Conservation (phyloP, 495 filamentous ascomycete genomes). For the Extremus antarcticus region DNA sequence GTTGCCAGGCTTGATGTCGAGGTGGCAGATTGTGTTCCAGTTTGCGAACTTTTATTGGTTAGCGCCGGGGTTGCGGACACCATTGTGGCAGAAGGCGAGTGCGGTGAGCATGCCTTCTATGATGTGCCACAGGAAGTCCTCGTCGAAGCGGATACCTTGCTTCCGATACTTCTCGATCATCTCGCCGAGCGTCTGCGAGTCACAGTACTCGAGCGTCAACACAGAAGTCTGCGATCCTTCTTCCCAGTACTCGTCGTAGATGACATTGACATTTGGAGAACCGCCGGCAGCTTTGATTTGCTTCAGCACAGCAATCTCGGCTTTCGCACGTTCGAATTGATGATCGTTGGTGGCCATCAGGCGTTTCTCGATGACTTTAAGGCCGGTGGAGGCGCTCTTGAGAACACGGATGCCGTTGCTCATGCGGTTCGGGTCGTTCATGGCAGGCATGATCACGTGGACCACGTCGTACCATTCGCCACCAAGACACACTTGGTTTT, state of each 20-base stretch:
- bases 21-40: conserved; percentile 22
- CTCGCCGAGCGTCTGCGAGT: conserved; percentile 8
- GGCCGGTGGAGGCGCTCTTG: neutral
- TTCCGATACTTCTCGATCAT: too few species aligned
- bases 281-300: neutral
- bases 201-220: conserved; percentile 19
- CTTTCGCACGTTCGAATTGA: neutral
- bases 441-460: neutral
- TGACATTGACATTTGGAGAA: conserved; percentile 9
- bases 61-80: neutral
- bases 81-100: conserved; percentile 15
- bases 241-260: conserved; percentile 11
- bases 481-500: too few species aligned
- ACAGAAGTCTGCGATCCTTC: neutral
- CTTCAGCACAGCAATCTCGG: conserved; percentile 11
- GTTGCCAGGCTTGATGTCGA: conserved; percentile 16
- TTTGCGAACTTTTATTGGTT: neutral
- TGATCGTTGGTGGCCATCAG: neutral
- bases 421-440: neutral
- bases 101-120: conserved; percentile 11
- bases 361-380: neutral
- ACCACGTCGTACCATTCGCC: too few species aligned
- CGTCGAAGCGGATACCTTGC: neutral
- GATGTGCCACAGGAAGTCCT: conserved; percentile 13
- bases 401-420: conserved; percentile 2